Conservation (phyloP, 768 basidiomycete species). For the Paxillus involutus region DNA sequence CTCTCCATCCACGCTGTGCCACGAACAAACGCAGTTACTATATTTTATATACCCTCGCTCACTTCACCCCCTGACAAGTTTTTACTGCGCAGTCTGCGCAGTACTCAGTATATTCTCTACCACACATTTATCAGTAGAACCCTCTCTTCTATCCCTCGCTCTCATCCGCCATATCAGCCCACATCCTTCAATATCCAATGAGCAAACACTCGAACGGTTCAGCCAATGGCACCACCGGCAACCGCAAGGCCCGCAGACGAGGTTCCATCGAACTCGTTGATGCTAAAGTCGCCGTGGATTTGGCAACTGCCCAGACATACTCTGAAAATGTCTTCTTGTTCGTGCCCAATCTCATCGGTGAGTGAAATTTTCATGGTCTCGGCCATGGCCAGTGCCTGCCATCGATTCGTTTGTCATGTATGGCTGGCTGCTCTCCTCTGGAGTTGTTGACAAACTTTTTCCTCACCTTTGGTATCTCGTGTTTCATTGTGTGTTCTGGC, state of each 20-base stretch:
- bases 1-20: no score
- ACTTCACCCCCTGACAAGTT: no score
- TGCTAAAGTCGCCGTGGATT: slow-evolving; percentile 82
- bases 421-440: background rate
- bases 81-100: no score
- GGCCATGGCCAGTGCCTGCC: no score
- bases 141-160: background rate
- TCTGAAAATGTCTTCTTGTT: slow-evolving; percentile 98
- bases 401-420: background rate
- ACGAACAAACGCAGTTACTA: no score
- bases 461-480: background rate
- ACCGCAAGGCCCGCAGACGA: slow-evolving; percentile 40
- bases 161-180: background rate
- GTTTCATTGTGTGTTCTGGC: background rate
- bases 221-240: slow-evolving; percentile 28
- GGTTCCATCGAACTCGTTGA: slow-evolving; percentile 71
- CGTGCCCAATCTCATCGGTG: slow-evolving; percentile 94
- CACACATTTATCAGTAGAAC: no score
- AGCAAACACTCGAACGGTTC: slow-evolving; percentile 25
- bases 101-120: no score
- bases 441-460: background rate
- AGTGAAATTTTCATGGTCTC: slow-evolving; percentile 21
- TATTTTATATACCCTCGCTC: no score
- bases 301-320: slow-evolving; percentile 82
- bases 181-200: slow-evolving; percentile 15